Evolutionary conservation across 805 yeast genomes (phyloP), one percentile per base, ranked within the genome.

Genomic region (Cyberlindnera americana): DNA sequence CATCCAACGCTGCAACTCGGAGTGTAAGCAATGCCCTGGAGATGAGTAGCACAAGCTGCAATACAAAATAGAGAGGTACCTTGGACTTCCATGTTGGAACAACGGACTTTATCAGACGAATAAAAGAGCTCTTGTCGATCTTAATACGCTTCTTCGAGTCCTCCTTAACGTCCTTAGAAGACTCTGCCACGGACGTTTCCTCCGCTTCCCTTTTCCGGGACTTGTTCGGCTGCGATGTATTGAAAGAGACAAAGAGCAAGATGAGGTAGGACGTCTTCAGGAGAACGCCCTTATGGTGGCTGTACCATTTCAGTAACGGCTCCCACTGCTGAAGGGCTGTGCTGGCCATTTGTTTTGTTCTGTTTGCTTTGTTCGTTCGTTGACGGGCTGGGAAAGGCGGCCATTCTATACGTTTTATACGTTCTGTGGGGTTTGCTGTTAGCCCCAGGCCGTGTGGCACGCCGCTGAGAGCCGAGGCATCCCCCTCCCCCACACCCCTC

Each of bases 1-100:
- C 97, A 60, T 90, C 97, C 42, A 90, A 68, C 11, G 82, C 76
- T 6, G 97, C 96, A 13, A 89, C 90, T 53, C 81, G 80, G 33
- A 90, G 70, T 3, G 95, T 82, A 19, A 90, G 63, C 18, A 81
- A 59, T 0, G 96, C 91, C 48, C 95, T 72, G 5, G 73, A 48
- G 3, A 84, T 70, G 32, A 90, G 67, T 19, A 87, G 66, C 0
- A 67, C n/a, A 5, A 56, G 18, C 33, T 55, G 60, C 2, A 49
- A 13, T 1, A 36, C 32, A 24, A 52, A 55, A 29, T 53, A 55
- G 8, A 52, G 22, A 7, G 56, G 48, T 8, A 55, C 60, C 1
- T 44, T 23, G 2, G 60, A 55, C 18, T 38, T 48, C 53, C 53
- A 49, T 1, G 55, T 32, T 1, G 59, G 61, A 1, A 54, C 36